Conservation (phyloP, 192 early-diverging fungal species). For the Rhizoclosmatium sp. region DNA sequence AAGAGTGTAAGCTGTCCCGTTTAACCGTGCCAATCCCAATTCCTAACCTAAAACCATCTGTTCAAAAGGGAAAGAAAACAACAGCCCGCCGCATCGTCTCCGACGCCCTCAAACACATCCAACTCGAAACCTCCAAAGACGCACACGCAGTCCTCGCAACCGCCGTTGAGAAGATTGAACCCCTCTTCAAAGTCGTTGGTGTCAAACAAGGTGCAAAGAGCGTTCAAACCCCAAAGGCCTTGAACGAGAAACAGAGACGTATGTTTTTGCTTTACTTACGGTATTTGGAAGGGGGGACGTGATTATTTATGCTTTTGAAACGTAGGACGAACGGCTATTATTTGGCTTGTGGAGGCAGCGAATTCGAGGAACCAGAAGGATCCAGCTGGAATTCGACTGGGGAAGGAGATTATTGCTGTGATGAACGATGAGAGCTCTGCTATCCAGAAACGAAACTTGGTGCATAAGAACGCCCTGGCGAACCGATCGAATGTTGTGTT, state of each 20-base stretch:
- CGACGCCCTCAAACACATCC: conserved; percentile 73
- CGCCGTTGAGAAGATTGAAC: conserved; percentile 77
- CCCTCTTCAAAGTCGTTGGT: conserved; percentile 76
- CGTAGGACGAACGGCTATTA: conserved; percentile 67
- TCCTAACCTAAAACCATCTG: too few relatives aligned
- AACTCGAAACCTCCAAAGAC: conserved; percentile 54
- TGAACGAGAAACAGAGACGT: conserved; percentile 79
- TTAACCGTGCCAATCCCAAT: neutral
- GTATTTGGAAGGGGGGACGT: neutral
- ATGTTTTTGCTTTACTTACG: neutral
- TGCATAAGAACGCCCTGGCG: conserved; percentile 83
- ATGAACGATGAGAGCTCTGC: conserved; percentile 74
- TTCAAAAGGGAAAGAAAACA: conserved; percentile 82
- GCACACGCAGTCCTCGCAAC: conserved; percentile 72
- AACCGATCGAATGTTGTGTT: conserved; percentile 70
- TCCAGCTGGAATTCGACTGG: conserved; percentile 72
- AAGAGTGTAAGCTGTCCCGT: conserved; percentile 3
- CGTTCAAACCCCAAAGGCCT: conserved; percentile 77
- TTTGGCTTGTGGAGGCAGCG: conserved; percentile 86
- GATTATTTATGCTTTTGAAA: neutral
- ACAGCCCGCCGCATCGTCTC: conserved; percentile 72
- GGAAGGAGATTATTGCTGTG: conserved; percentile 81
- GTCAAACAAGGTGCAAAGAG: conserved; percentile 83
- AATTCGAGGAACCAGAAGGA: conserved; percentile 56
- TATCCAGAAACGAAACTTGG: conserved; percentile 74